These are phyloP conservation scores for Cyamopsis tetragonoloba DNA, from an alignment of 306 rosid species.

Conservation along the genomic window DNA sequence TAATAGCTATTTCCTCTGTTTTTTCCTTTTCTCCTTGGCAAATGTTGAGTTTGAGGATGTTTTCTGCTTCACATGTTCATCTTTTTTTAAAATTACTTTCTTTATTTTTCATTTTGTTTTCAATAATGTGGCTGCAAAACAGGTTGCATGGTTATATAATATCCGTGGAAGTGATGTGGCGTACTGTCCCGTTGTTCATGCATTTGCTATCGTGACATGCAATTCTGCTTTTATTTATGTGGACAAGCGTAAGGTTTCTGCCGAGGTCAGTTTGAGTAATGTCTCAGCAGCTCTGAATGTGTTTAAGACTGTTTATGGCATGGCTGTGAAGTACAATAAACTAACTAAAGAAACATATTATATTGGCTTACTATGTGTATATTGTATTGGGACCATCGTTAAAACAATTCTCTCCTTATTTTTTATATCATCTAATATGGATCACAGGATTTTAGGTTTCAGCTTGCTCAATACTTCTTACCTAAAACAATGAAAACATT, in stretches of 20 bases:
- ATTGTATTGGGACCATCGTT: background rate
- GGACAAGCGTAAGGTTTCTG: conserved; percentile 72
- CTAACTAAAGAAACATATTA: background rate
- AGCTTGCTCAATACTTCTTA: background rate
- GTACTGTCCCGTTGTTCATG: conserved; percentile 88
- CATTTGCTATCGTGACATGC: conserved; percentile 74
- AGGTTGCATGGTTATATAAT: conserved; percentile 98
- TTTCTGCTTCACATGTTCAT: conserved; percentile 6
- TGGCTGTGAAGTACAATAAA: background rate
- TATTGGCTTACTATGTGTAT: conserved; percentile 1
- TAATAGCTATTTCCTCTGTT: background rate
- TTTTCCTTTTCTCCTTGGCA: background rate
- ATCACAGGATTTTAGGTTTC: background rate
- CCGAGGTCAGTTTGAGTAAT: conserved; percentile 63
- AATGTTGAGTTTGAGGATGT: background rate
- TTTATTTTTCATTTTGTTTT: conserved; percentile 9
- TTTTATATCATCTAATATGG: background rate
- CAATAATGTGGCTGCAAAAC: conserved; percentile 26
- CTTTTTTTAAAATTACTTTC: conserved; percentile 9
- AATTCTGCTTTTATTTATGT: conserved; percentile 75
- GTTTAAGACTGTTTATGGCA: background rate
- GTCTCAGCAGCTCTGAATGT: conserved; percentile 23
- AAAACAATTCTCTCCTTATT: background rate
- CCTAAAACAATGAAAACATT: conserved; percentile 13
- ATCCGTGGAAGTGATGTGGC: conserved; percentile 94